Base-by-base conservation (phyloP, 108 stramenopile species). In the Craspedostauros australis region DNA sequence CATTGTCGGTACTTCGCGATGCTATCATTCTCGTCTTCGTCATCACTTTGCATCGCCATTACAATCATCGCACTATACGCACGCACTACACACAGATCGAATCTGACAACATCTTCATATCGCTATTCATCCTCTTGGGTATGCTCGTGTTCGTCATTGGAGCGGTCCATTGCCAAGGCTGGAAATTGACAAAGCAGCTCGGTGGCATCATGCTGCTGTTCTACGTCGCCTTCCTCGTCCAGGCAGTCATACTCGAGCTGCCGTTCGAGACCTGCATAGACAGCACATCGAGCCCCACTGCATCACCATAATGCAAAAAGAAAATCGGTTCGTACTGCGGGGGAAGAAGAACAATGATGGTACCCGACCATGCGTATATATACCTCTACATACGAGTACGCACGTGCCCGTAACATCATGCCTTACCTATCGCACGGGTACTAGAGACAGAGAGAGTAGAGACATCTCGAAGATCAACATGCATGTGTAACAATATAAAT, bases 111-210 rank as follows among this genome's bases (percentile, higher is more conserved):
- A 72, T 88, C 32, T 62, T 54, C 50, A 46, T 62, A 26, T 78
- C 78, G 38, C 54, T 92, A 22, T 31, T 84, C 26, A 68, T 91
- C 40, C 63, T 94, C 46, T 41, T 93, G 8, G 68, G 56, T 43
- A 88, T 89, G 79, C 49, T 93, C 33, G 47, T 86, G 12, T 62
- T 76, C 20, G 76, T 89, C n/a, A 72, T 93, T 47, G 36, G 28
- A 21, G 70, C 79, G 22, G 58, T 94, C 39, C 82, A 86, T 37
- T 72, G 66, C 39, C 76, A 72, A 46, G 80, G 85, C 24, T 94
- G 93, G 93, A 84, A 67, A 44, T 76, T 94, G 77, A 86, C 86
- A 32, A 79, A 70, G 46, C 55, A 60, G 16, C 46, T 90, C 29
- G 93, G 86, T 29, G 64, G 34, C 9, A 46, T 67, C 45, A 87